Percentiles rank a stretch among this genome's conserved stretches.
These are phyloP conservation scores for Phytophthora uliginosa DNA, from an alignment of 352 stramenopile genomes.

Conservation along the genomic window DNA sequence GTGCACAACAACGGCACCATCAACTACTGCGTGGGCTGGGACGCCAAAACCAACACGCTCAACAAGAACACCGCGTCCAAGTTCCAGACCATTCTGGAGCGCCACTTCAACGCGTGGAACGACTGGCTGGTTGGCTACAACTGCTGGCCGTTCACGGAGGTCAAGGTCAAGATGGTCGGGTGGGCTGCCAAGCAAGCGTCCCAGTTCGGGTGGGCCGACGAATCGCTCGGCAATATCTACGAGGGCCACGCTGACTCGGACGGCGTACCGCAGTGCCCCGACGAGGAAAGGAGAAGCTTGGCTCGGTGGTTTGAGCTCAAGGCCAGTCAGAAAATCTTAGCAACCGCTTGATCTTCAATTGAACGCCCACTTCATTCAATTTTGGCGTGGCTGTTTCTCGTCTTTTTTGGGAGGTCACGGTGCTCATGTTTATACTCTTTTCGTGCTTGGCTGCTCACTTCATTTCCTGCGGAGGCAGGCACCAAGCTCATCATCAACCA, in stretches of 20 bases:
- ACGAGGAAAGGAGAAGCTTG: constrained; percentile 4
- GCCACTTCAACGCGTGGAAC: constrained; percentile 37
- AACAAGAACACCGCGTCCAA: constrained; percentile 10
- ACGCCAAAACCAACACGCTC: constrained; percentile 3
- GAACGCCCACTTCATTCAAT: constrained; percentile 12
- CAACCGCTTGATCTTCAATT: constrained; percentile 24
- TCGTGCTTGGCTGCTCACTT: constrained; percentile 17
- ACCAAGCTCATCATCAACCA: neutral
- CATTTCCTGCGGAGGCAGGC: constrained; percentile 1
- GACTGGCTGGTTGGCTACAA: constrained; percentile 35
- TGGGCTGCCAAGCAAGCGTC: constrained; percentile 29
- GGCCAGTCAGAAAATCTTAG: constrained; percentile 6
- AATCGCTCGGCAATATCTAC: constrained; percentile 27
- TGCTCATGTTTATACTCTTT: constrained; percentile 10
- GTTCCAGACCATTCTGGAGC: constrained; percentile 15
- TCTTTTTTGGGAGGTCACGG: constrained; percentile 31
- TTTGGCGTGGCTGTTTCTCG: constrained; percentile 33
- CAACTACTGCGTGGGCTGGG: constrained; percentile 37
- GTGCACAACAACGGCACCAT: constrained; percentile 33
- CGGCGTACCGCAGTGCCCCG: constrained; percentile 18
- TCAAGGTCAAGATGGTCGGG: constrained; percentile 38
- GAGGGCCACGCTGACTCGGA: constrained; percentile 2
- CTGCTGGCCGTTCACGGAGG: constrained; percentile 30
- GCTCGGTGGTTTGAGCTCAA: neutral
- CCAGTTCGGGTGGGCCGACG: constrained; percentile 26